These are phyloP conservation scores for Trametes sp. DNA, from an alignment of 1,284 basidiomycete species.

Conservation along the genomic window DNA sequence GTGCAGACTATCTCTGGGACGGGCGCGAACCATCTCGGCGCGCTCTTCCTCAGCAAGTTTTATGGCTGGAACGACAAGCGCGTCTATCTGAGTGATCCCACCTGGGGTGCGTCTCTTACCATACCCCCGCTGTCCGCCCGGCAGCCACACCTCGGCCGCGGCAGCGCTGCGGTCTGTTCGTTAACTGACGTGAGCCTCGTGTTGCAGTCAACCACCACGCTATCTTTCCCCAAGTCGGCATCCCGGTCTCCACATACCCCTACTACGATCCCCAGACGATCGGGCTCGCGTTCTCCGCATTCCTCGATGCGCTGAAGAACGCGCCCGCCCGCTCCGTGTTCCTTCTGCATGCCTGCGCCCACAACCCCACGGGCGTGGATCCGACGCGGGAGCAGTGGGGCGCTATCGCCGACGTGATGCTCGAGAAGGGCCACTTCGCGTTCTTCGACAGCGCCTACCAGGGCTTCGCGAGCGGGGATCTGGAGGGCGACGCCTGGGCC, in stretches of 20 bases:
- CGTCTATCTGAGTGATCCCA: constrained; percentile 89
- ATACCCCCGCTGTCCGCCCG: background rate
- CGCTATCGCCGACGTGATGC: constrained; percentile 78
- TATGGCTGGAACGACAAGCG: constrained; percentile 75
- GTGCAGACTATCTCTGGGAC: constrained; percentile 96
- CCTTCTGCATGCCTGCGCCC: constrained; percentile 92
- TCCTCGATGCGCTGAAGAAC: constrained; percentile 69
- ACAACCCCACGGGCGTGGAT: constrained; percentile 97
- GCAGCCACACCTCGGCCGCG: constrained; percentile 2
- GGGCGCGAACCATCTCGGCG: constrained; percentile 94
- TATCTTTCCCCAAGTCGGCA: constrained; percentile 87
- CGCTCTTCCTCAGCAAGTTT: constrained; percentile 87
- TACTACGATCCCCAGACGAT: constrained; percentile 94
- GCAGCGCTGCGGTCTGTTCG: constrained; percentile 19
- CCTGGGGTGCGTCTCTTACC: constrained; percentile 77
- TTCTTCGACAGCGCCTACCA: constrained; percentile 98
- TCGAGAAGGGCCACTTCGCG: constrained; percentile 82
- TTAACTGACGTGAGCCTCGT: constrained; percentile 9
- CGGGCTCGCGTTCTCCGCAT: constrained; percentile 83
- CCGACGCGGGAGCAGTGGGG: constrained; percentile 92
- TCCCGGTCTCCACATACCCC: constrained; percentile 83
- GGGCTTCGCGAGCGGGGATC: constrained; percentile 88
- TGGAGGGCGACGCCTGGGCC: constrained; percentile 80
- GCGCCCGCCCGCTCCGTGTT: constrained; percentile 85
- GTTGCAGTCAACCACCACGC: constrained; percentile 86